Evolutionary conservation across 2,329 filamentous ascomycete species (phyloP).

Genomic region (Lomentospora prolificans): DNA sequence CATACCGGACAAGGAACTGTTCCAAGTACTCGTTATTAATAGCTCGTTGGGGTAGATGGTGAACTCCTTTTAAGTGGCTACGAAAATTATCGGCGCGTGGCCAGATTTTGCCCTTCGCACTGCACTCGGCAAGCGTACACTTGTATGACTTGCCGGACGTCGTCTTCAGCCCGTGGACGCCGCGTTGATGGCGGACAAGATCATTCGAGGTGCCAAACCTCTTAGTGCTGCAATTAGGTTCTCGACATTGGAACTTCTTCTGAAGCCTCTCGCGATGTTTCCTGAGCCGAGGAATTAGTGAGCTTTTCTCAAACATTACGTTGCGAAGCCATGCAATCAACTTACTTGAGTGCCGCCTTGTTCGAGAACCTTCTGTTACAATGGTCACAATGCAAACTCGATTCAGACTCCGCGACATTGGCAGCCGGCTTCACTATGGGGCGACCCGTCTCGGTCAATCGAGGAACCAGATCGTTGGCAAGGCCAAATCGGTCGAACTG

Average conservation of each 20-base stretch:
- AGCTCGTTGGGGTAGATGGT: conserved; percentile 32
- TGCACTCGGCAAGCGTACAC: conserved; percentile 49
- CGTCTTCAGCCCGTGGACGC: conserved; percentile 47
- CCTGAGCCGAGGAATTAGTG: conserved; percentile 30
- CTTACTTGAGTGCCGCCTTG: neutral
- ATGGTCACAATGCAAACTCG: neutral
- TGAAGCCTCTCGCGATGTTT: conserved; percentile 66
- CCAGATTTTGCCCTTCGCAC: conserved; percentile 55
- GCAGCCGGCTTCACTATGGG: neutral
- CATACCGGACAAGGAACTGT: conserved; percentile 10
- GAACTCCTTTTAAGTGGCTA: conserved; percentile 63
- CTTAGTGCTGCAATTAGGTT: conserved; percentile 41
- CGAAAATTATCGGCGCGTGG: conserved; percentile 80
- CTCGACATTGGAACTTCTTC: conserved; percentile 55
- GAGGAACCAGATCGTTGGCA: neutral
- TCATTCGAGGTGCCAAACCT: conserved; percentile 79
- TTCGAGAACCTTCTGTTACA: neutral
- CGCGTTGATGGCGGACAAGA: conserved; percentile 66
- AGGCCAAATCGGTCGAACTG: neutral
- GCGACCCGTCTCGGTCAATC: neutral
- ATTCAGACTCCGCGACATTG: neutral
- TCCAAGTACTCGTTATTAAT: conserved; percentile 9
- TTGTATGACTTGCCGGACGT: conserved; percentile 43
- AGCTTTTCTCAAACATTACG: neutral
- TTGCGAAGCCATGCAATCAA: neutral